A percentile compares a stretch with the other conserved stretches of the same genome.
phyloP scores from a whole-genome alignment of 2,329 filamentous ascomycete species.

The Exutisphaerella laricina region DNA sequence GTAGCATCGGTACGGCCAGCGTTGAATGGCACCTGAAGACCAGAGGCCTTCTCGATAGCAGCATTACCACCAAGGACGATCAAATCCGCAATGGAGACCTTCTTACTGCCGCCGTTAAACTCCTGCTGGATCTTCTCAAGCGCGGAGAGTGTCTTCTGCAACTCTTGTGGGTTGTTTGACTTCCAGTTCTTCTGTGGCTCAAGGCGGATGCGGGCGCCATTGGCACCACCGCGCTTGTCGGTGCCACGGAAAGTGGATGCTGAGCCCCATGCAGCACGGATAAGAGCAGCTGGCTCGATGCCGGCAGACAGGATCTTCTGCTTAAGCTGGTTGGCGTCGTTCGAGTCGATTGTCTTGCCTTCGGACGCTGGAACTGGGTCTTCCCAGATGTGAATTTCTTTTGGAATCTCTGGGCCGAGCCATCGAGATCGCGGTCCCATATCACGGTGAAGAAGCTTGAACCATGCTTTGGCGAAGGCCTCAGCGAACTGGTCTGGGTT shows the following conservation, averaged over 20 bases:
- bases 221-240: constrained; percentile 79
- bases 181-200: constrained; percentile 66
- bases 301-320: constrained; percentile 60
- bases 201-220: constrained; percentile 71
- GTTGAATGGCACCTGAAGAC: constrained; percentile 62
- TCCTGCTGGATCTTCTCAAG: constrained; percentile 61
- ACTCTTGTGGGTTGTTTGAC: constrained; percentile 65
- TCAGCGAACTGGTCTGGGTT: constrained; percentile 64
- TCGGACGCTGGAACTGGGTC: constrained; percentile 61
- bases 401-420: constrained; percentile 67
- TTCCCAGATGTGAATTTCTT: constrained; percentile 67
- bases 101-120: constrained; percentile 62
- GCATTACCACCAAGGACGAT: constrained; percentile 69
- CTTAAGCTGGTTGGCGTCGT: constrained; percentile 62
- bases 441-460: constrained; percentile 77
- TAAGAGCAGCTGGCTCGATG: constrained; percentile 55
- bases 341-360: constrained; percentile 55
- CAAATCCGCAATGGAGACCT: constrained; percentile 71
- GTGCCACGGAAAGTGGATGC: constrained; percentile 67
- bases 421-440: constrained; percentile 67
- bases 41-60: constrained; percentile 66
- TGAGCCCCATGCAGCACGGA: constrained; percentile 63
- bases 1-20: constrained; percentile 67
- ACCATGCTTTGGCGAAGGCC: constrained; percentile 69
- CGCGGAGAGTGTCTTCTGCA: constrained; percentile 55